Evolutionary conservation across 2,329 filamentous ascomycete species (phyloP).

Genomic region (Aspergillus spinulosporus): DNA sequence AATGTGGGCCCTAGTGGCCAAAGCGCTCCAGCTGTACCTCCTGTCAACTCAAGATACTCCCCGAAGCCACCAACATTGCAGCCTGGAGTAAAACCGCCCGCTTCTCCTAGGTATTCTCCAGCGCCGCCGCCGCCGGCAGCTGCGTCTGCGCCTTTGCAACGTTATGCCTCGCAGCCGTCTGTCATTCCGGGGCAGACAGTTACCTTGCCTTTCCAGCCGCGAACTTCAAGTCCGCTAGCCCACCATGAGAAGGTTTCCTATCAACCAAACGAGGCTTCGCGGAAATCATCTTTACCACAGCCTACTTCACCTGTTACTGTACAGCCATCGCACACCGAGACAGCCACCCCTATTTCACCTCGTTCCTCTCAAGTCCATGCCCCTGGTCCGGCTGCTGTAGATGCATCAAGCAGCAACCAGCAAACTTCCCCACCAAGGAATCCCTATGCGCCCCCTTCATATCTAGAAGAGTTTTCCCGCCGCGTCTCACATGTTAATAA

Average conservation of each 20-base stretch:
- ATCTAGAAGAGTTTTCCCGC: slow-evolving; percentile 35
- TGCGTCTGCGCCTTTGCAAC: slow-evolving; percentile 31
- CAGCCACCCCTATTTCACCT: background rate
- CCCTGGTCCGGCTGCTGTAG: background rate
- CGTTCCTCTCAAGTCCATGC: background rate
- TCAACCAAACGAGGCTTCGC: slow-evolving; percentile 26
- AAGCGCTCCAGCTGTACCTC: slow-evolving; percentile 31
- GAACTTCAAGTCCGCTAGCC: slow-evolving; percentile 65
- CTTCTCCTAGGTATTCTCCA: slow-evolving; percentile 46
- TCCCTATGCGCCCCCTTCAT: slow-evolving; percentile 35
- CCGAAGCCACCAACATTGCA: slow-evolving; percentile 40
- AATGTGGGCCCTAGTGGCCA: slow-evolving; percentile 30
- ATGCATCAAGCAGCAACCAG: slow-evolving; percentile 17
- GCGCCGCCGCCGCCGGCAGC: slow-evolving; percentile 46
- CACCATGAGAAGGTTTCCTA: slow-evolving; percentile 47
- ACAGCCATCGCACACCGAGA: slow-evolving; percentile 21
- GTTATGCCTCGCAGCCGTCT: slow-evolving; percentile 44
- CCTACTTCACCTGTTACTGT: slow-evolving; percentile 25
- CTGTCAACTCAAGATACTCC: slow-evolving; percentile 43
- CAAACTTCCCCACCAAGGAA: slow-evolving; percentile 30
- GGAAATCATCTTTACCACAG: slow-evolving; percentile 28
- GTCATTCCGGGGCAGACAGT: slow-evolving; percentile 28
- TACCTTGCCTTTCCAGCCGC: slow-evolving; percentile 58
- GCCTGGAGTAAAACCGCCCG: slow-evolving; percentile 35
- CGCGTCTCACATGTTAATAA: slow-evolving; percentile 28